phyloP scores from a whole-genome alignment of 768 basidiomycete genomes.

The Hortiboletus campestris region DNA sequence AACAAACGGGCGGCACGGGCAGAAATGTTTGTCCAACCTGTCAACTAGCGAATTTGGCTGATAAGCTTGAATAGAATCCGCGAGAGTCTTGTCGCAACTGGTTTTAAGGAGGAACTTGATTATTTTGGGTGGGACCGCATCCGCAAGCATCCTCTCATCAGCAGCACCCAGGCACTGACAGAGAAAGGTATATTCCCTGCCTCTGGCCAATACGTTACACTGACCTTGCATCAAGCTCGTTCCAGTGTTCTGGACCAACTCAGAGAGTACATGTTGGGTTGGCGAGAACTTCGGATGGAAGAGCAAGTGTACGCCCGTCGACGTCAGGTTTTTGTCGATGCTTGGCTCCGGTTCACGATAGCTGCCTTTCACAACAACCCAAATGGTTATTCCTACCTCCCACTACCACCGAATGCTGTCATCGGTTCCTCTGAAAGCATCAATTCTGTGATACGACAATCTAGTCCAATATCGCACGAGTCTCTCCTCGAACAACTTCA shows the following conservation, averaged over 20 bases:
- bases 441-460: conserved; percentile 27
- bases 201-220: background rate
- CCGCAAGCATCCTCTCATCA: conserved; percentile 29
- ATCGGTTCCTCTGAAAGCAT: conserved; percentile 23
- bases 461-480: conserved; percentile 2
- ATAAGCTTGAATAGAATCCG: conserved; percentile 19
- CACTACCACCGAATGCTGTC: conserved; percentile 27
- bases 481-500: conserved; percentile 17
- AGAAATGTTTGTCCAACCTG: conserved; percentile 21
- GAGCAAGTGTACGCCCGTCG: conserved; percentile 28
- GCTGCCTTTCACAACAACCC: conserved; percentile 13
- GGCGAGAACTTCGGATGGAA: conserved; percentile 32
- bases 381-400: conserved; percentile 18
- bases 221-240: conserved; percentile 19
- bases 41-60: background rate
- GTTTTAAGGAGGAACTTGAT: conserved; percentile 28
- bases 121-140: conserved; percentile 33
- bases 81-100: conserved; percentile 13
- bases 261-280: conserved; percentile 26
- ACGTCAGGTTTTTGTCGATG: conserved; percentile 25
- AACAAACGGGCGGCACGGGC: conserved; percentile 26
- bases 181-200: conserved; percentile 15
- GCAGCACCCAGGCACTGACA: conserved; percentile 22
- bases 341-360: conserved; percentile 25
- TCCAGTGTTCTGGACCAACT: conserved; percentile 20